Evolutionary conservation across 1,284 basidiomycete species (phyloP).

Genomic region (Trichosporon inkin): DNA sequence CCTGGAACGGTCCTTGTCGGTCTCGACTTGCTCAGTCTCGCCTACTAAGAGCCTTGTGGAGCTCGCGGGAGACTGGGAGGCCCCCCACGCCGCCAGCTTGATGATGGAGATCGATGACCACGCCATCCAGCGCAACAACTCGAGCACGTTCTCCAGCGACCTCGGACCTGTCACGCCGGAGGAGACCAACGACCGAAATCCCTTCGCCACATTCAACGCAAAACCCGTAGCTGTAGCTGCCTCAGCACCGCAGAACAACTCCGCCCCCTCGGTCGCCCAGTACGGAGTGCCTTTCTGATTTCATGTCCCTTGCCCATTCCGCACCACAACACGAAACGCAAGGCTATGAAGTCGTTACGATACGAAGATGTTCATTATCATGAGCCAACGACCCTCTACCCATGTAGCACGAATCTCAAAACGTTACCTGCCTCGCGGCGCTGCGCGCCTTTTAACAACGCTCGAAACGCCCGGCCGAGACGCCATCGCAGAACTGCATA

Average conservation of each 20-base stretch:
- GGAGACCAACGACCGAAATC: constrained; percentile 14
- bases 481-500: not conserved
- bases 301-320: not conserved
- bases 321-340: not conserved
- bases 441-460: not conserved
- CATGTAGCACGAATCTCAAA: constrained; percentile 2
- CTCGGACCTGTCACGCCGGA: constrained; percentile 2
- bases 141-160: constrained; percentile 7
- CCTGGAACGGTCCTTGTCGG: not conserved
- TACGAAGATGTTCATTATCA: constrained; percentile 2
- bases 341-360: not conserved
- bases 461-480: not conserved
- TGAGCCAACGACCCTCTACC: not conserved
- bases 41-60: not conserved
- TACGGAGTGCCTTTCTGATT: not conserved
- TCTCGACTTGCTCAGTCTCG: not conserved
- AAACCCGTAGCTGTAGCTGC: not conserved
- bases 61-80: not conserved
- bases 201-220: constrained; percentile 49
- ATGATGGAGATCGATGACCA: not conserved
- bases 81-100: not conserved
- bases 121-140: not conserved
- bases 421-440: not conserved
- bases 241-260: not conserved
- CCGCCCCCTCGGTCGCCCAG: not conserved